Conservation (phyloP, 1,284 basidiomycete genomes). For the Boletellus deceptivus region DNA sequence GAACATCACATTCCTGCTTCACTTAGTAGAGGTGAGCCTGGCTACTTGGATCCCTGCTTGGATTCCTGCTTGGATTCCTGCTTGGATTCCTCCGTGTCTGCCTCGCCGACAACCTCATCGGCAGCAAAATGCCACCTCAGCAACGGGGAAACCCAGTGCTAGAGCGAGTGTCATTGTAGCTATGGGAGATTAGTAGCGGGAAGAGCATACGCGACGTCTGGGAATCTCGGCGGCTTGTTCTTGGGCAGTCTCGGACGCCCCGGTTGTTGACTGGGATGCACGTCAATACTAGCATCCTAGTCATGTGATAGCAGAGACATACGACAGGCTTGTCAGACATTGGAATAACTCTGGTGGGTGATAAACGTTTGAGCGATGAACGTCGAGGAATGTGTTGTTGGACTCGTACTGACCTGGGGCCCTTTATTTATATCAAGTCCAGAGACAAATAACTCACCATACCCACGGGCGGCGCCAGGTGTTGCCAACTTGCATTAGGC, state of each 20-base stretch:
- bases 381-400: not conserved
- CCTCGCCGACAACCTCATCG: not conserved
- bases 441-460: not conserved
- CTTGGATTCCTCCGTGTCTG: not conserved
- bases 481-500: not conserved
- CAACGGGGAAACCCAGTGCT: too few species aligned
- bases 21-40: too few species aligned
- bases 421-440: not conserved
- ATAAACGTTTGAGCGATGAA: not conserved
- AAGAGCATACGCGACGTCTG: too few species aligned
- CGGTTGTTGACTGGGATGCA: too few species aligned
- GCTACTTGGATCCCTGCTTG: not conserved
- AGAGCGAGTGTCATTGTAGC: too few species aligned
- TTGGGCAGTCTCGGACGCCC: too few species aligned
- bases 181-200: too few species aligned
- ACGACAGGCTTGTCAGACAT: not conserved
- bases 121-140: not conserved
- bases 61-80: not conserved
- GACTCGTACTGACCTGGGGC: not conserved
- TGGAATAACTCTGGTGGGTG: not conserved
- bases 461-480: too few species aligned
- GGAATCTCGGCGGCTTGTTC: too few species aligned
- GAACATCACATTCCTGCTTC: not conserved
- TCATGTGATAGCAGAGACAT: not conserved
- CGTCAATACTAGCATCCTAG: too few species aligned